Conservation (phyloP, 345 rosid genomes). For the Erysimum cheiranthoides region DNA sequence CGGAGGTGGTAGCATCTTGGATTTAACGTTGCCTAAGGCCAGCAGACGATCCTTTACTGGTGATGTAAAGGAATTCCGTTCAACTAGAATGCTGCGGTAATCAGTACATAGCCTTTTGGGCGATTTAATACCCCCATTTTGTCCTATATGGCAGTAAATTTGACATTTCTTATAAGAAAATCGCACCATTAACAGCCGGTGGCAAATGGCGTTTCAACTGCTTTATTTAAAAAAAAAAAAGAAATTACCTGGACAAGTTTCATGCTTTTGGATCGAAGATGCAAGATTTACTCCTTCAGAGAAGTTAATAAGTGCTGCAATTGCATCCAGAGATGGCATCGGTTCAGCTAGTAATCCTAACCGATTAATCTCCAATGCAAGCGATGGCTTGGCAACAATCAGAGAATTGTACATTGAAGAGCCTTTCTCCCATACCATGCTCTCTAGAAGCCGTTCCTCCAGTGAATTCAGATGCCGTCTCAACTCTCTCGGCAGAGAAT, state of each 20-base stretch:
- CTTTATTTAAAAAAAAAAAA: slow-evolving; percentile 5
- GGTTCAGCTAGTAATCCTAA: slow-evolving; percentile 81
- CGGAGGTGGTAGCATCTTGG: slow-evolving; percentile 73
- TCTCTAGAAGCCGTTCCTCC: slow-evolving; percentile 96
- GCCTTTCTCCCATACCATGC: slow-evolving; percentile 99
- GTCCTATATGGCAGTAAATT: slow-evolving; percentile 62
- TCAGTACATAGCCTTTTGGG: slow-evolving; percentile 73
- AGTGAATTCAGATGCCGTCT: slow-evolving; percentile 94
- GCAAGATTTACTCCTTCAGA: slow-evolving; percentile 53
- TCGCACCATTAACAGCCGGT: slow-evolving; percentile 22
- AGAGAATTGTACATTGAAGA: slow-evolving; percentile 97
- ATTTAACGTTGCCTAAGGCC: slow-evolving; percentile 60
- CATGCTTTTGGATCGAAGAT: slow-evolving; percentile 61
- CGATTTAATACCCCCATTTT: slow-evolving; percentile 81
- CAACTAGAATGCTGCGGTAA: slow-evolving; percentile 85
- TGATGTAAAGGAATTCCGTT: slow-evolving; percentile 76
- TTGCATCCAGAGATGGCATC: slow-evolving; percentile 88
- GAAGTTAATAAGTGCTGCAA: slow-evolving; percentile 68
- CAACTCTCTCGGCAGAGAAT: slow-evolving; percentile 92
- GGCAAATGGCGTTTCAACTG: background rate
- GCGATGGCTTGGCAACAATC: slow-evolving; percentile 79
- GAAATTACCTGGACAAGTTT: slow-evolving; percentile 58
- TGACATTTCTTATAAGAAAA: slow-evolving; percentile 18
- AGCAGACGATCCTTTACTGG: slow-evolving; percentile 81
- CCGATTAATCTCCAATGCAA: slow-evolving; percentile 67